These are phyloP conservation scores for Starmerella bombi DNA, from an alignment of 805 yeast species.

Conservation along the genomic window DNA sequence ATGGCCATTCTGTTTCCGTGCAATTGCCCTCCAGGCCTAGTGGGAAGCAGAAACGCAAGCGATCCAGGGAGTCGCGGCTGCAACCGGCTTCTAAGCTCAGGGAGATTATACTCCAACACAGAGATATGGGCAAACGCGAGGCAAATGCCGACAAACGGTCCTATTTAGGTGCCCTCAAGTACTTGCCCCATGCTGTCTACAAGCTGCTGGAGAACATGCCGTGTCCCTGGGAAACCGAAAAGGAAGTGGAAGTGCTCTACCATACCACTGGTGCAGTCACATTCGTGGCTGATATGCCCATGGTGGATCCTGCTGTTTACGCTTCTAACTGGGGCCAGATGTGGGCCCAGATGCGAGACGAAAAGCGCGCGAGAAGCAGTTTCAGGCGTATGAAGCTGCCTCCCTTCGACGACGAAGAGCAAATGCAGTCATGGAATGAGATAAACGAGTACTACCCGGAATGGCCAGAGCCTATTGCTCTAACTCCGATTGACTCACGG, in stretches of 20 bases:
- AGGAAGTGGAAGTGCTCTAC: slow-evolving; percentile 77
- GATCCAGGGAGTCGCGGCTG: no score
- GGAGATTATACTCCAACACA: slow-evolving; percentile 4
- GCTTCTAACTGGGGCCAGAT: slow-evolving; percentile 90
- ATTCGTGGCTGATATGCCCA: slow-evolving; percentile 81
- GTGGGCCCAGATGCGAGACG: slow-evolving; percentile 90
- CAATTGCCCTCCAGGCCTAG: no score
- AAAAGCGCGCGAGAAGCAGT: slow-evolving; percentile 78
- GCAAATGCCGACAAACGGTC: slow-evolving; percentile 59
- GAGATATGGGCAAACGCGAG: slow-evolving; percentile 2
- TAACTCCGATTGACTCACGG: not conserved
- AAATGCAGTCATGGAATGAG: slow-evolving; percentile 73
- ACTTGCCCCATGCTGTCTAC: slow-evolving; percentile 87
- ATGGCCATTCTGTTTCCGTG: no score
- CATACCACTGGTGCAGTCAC: slow-evolving; percentile 91
- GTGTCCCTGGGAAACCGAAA: slow-evolving; percentile 89
- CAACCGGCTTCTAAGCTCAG: no score
- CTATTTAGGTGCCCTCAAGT: slow-evolving; percentile 80
- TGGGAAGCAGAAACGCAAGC: no score
- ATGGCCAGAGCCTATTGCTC: slow-evolving; percentile 44
- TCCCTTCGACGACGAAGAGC: slow-evolving; percentile 95
- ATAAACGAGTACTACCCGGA: slow-evolving; percentile 54
- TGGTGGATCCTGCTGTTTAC: slow-evolving; percentile 85
- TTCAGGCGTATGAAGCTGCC: slow-evolving; percentile 91
- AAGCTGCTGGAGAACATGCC: slow-evolving; percentile 93